phyloP scores from a whole-genome alignment of 495 filamentous ascomycete genomes.

The Neurospora cerealis region DNA sequence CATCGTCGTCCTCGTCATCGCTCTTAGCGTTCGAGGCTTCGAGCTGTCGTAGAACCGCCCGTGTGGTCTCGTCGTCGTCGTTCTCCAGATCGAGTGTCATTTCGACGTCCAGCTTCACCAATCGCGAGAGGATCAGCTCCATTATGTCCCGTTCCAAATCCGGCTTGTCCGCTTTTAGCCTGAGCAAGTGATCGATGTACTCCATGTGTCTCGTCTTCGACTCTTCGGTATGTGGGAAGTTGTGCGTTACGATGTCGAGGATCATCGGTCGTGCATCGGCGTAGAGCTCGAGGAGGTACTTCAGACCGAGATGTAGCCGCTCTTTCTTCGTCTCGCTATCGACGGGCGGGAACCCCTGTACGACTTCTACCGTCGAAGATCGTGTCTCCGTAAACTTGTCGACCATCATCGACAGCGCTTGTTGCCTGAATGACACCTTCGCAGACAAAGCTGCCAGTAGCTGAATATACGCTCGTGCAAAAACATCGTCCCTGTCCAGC shows the following conservation, averaged over 20 bases:
- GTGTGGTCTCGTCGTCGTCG: constrained; percentile 40
- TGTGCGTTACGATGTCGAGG: constrained; percentile 48
- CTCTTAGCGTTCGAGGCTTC: constrained; percentile 25
- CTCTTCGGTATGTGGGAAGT: constrained; percentile 69
- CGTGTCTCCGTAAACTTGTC: constrained; percentile 52
- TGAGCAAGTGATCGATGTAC: constrained; percentile 72
- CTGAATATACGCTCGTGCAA: constrained; percentile 67
- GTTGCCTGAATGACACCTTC: constrained; percentile 48
- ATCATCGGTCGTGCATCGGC: constrained; percentile 62
- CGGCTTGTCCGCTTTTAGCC: constrained; percentile 61
- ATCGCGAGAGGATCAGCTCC: constrained; percentile 65
- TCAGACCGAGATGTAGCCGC: constrained; percentile 64
- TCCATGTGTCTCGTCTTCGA: constrained; percentile 59
- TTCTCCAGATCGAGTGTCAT: constrained; percentile 83
- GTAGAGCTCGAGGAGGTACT: constrained; percentile 65
- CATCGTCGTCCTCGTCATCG: constrained; percentile 49
- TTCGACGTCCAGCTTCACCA: constrained; percentile 86
- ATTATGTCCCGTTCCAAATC: constrained; percentile 78
- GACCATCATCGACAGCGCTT: constrained; percentile 69
- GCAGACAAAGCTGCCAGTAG: constrained; percentile 75
- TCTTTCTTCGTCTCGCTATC: constrained; percentile 48
- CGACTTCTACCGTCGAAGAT: constrained; percentile 35
- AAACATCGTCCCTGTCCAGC: constrained; percentile 74
- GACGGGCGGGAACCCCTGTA: constrained; percentile 52
- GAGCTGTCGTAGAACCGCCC: constrained; percentile 36